Conservation (phyloP, 2,329 filamentous ascomycete genomes). For the Sporothrix luriei region DNA sequence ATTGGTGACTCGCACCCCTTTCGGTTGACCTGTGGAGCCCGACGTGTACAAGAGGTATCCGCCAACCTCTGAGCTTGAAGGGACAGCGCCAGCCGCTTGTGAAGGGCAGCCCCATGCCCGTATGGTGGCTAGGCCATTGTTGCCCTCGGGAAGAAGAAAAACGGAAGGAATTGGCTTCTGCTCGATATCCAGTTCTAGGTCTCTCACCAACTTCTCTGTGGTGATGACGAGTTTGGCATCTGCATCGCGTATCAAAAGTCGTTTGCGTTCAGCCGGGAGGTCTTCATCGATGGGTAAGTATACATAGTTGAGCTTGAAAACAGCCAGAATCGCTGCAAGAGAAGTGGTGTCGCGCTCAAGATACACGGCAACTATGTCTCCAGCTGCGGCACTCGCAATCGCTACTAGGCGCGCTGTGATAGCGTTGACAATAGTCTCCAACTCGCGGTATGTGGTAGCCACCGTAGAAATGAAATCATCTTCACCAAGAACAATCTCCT, state of each 20-base stretch:
- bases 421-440: background rate
- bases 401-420: constrained; percentile 38
- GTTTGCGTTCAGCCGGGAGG: constrained; percentile 60
- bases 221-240: constrained; percentile 54
- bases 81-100: constrained; percentile 47
- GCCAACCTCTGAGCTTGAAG: constrained; percentile 45
- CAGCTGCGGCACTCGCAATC: constrained; percentile 43
- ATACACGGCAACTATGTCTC: constrained; percentile 60
- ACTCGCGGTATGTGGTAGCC: background rate
- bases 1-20: constrained; percentile 62
- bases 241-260: constrained; percentile 64
- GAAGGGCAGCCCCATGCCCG: background rate
- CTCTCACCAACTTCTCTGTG: constrained; percentile 44
- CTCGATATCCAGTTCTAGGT: constrained; percentile 33
- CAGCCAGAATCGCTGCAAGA: constrained; percentile 59
- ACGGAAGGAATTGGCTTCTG: background rate
- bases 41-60: constrained; percentile 60
- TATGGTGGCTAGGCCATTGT: constrained; percentile 38
- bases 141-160: background rate
- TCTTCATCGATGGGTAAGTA: constrained; percentile 63
- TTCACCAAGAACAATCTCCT: constrained; percentile 52
- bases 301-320: constrained; percentile 60
- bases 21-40: constrained; percentile 60
- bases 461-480: constrained; percentile 41
- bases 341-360: constrained; percentile 67